A percentile compares a stretch with the other conserved stretches of the same genome.
phyloP scores from a whole-genome alignment of 169 alveolate species.

The Plasmodium adleri region DNA sequence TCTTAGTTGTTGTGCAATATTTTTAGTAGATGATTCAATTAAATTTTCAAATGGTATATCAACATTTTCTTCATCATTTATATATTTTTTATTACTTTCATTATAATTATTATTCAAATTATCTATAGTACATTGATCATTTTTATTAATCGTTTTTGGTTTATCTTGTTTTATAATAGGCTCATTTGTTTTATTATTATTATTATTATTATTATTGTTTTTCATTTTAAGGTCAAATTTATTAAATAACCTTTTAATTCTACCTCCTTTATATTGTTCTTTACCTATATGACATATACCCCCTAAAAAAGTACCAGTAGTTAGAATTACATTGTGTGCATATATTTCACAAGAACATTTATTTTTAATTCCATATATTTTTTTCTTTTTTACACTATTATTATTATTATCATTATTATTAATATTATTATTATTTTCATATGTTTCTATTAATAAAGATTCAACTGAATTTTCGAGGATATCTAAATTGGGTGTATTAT shows the following conservation, averaged over 20 bases:
- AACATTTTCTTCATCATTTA: not conserved
- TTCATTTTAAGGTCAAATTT: not conserved
- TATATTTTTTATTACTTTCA: not conserved
- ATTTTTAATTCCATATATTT: conserved; percentile 81
- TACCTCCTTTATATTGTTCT: conserved; percentile 72
- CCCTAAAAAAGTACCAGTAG: conserved; percentile 94
- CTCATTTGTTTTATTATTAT: not conserved
- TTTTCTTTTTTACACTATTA: conserved; percentile 12
- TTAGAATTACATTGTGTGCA: conserved; percentile 84
- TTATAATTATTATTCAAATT: not conserved
- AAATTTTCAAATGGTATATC: conserved; percentile 21
- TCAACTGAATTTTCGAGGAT: conserved; percentile 81
- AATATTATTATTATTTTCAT: not conserved
- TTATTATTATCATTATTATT: not conserved
- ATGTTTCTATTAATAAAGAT: conserved; percentile 74
- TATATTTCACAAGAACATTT: conserved; percentile 76
- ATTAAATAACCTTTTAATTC: conserved; percentile 35
- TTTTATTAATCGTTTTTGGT: no score
- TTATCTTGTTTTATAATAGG: no score
- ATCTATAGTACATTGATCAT: not conserved
- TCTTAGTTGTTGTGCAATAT: conserved; percentile 49
- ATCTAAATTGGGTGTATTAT: conserved; percentile 8
- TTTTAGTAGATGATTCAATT: conserved; percentile 42
- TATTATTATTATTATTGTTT: not conserved
- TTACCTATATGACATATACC: conserved; percentile 91